Evolutionary conservation across 2,329 filamentous ascomycete genomes (phyloP).

Genomic region (Stagonosporopsis tanaceti): DNA sequence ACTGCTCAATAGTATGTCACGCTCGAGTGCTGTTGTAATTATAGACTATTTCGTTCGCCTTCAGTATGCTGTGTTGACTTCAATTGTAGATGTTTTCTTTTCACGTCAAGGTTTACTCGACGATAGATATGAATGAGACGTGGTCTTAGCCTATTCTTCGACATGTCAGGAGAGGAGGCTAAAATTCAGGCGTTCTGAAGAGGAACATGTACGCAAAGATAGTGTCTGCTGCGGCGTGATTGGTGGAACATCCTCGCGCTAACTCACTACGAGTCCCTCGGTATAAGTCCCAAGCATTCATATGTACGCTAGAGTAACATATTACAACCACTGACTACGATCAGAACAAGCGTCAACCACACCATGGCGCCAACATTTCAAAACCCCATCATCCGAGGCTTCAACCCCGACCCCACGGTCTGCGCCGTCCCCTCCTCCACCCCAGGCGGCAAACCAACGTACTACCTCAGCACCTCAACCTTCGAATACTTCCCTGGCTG

Average conservation of each 20-base stretch:
- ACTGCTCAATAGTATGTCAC: not conserved
- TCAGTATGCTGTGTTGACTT: not conserved
- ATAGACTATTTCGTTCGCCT: not conserved
- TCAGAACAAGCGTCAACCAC: not conserved
- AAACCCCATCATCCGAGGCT: conserved; percentile 60
- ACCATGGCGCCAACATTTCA: conserved; percentile 12
- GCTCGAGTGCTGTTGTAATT: not conserved
- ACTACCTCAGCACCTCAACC: conserved; percentile 52
- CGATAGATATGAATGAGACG: not conserved
- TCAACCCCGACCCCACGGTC: conserved; percentile 60
- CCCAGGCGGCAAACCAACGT: conserved; percentile 12
- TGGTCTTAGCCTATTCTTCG: not conserved
- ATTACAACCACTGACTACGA: not conserved
- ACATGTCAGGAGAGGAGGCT: not conserved
- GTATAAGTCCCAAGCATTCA: conserved; percentile 1
- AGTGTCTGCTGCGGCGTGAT: not conserved
- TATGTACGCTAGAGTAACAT: conserved; percentile 1
- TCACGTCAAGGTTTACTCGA: not conserved
- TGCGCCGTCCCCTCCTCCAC: conserved; percentile 10
- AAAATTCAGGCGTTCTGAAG: not conserved
- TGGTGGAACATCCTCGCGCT: conserved; percentile 16
- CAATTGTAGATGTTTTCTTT: not conserved
- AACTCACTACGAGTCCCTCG: conserved; percentile 5
- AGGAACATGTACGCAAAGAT: not conserved
- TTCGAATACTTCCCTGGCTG: conserved; percentile 63